A percentile compares a stretch with the other conserved stretches of the same genome.
These are phyloP conservation scores for Chondrus crispus DNA, from an alignment of 23 red algal species.

Conservation along the genomic window DNA sequence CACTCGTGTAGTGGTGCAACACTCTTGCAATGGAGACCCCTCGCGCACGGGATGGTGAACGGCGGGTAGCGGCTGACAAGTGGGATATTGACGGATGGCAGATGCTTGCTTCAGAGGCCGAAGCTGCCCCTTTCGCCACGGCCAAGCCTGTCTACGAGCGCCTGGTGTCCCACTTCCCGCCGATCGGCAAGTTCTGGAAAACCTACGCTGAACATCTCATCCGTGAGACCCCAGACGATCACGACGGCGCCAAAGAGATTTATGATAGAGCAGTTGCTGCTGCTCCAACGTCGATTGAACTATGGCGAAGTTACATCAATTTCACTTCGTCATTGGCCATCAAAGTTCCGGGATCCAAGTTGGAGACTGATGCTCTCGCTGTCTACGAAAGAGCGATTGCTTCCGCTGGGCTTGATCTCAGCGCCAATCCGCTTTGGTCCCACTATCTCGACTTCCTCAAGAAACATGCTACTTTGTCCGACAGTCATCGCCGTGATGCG, in stretches of 20 bases:
- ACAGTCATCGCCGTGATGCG: constrained; percentile 70
- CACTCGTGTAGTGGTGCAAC: too few species aligned
- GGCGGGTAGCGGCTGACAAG: constrained; percentile 40
- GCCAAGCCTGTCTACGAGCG: constrained; percentile 52
- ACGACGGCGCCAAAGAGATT: constrained; percentile 14
- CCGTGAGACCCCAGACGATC: constrained; percentile 25
- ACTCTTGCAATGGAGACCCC: constrained; percentile 47
- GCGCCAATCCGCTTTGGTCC: constrained; percentile 54
- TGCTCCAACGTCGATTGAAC: constrained; percentile 59
- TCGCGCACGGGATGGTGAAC: constrained; percentile 47
- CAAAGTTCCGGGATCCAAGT: constrained; percentile 34
- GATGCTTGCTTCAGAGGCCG: constrained; percentile 50
- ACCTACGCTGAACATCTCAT: constrained; percentile 42
- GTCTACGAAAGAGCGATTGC: constrained; percentile 67
- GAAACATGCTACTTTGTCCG: constrained; percentile 53
- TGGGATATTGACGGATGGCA: constrained; percentile 66
- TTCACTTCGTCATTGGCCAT: neutral
- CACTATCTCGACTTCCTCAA: constrained; percentile 73
- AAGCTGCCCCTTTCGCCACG: neutral
- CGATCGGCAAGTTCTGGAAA: constrained; percentile 54
- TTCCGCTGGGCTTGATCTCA: constrained; percentile 61
- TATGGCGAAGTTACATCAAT: constrained; percentile 54
- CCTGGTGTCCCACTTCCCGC: constrained; percentile 51
- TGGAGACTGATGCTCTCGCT: constrained; percentile 42
- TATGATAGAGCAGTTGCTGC: constrained; percentile 52